Conservation (phyloP, 768 basidiomycete species). For the Butyriboletus loyo region DNA sequence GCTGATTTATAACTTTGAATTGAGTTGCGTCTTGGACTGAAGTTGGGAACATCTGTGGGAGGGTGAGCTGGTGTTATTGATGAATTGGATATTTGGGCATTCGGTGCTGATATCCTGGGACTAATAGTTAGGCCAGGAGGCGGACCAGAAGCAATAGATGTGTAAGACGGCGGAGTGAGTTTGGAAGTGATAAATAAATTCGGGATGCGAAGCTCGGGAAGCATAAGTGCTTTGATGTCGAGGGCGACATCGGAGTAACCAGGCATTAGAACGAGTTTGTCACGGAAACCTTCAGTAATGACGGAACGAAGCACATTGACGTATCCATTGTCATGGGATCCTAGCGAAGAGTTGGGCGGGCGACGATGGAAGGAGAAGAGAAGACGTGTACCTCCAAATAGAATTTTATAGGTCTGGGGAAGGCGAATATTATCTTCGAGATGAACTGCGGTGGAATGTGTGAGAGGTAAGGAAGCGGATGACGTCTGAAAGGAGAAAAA, state of each 20-base stretch:
- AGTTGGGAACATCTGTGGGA: conserved; percentile 11
- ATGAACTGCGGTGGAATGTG: conserved; percentile 30
- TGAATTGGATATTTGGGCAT: conserved; percentile 11
- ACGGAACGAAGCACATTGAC: conserved; percentile 57
- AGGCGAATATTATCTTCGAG: conserved; percentile 44
- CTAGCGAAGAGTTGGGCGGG: conserved; percentile 31
- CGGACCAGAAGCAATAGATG: conserved; percentile 20
- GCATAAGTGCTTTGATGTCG: conserved; percentile 53
- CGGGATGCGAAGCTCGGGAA: conserved; percentile 52
- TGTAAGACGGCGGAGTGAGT: conserved; percentile 35
- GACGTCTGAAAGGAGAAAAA: neutral
- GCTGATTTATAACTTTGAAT: conserved; percentile 45
- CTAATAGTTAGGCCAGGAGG: conserved; percentile 24
- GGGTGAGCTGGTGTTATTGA: conserved; percentile 4
- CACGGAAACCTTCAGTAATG: conserved; percentile 59
- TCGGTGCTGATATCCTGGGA: conserved; percentile 11
- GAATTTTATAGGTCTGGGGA: conserved; percentile 61
- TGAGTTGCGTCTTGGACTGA: conserved; percentile 20
- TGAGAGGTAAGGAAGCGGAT: conserved; percentile 6
- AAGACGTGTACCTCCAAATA: conserved; percentile 57
- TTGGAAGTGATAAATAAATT: conserved; percentile 61
- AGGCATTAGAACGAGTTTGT: conserved; percentile 64
- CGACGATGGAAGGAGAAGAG: neutral
- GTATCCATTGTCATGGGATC: conserved; percentile 75
- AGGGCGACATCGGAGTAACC: conserved; percentile 60